A percentile compares a stretch with the other conserved stretches of the same genome.
Conservation (phyloP, 257 asterid species). For the Petunia axillaris region DNA sequence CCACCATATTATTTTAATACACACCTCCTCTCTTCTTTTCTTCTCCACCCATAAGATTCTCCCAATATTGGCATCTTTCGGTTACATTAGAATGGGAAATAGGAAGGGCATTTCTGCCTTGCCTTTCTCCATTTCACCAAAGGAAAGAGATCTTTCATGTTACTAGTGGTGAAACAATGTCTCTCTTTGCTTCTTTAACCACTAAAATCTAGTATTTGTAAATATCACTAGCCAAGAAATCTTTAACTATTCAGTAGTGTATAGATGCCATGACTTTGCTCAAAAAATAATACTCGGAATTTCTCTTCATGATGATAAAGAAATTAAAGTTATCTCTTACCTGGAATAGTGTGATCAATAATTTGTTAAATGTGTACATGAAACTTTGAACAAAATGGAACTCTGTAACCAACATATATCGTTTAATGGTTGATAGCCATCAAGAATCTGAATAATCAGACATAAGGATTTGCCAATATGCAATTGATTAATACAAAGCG, state of each 20-base stretch:
- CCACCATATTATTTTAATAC: neutral
- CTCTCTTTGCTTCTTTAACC: conserved; percentile 26
- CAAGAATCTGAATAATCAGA: neutral
- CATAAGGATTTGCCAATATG: neutral
- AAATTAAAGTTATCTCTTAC: neutral
- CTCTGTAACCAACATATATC: conserved; percentile 25
- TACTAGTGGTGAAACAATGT: neutral
- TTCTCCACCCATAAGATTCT: neutral
- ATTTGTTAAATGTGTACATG: conserved; percentile 31
- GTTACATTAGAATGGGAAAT: neutral
- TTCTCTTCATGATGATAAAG: conserved; percentile 10
- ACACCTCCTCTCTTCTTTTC: neutral
- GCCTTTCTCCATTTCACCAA: conserved; percentile 27
- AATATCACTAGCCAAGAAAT: conserved; percentile 10
- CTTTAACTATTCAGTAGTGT: conserved; percentile 31
- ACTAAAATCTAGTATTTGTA: conserved; percentile 24
- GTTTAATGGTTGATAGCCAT: conserved; percentile 19
- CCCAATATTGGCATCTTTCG: neutral
- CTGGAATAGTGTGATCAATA: neutral
- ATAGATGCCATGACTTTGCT: conserved; percentile 27
- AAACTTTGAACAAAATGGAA: conserved; percentile 27
- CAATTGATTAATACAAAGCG: conserved; percentile 8
- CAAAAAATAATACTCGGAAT: conserved; percentile 23
- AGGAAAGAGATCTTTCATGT: conserved; percentile 3
- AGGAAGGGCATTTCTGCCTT: conserved; percentile 19